Conservation (phyloP, 495 filamentous ascomycete genomes). For the Aspergillus sparsus region DNA sequence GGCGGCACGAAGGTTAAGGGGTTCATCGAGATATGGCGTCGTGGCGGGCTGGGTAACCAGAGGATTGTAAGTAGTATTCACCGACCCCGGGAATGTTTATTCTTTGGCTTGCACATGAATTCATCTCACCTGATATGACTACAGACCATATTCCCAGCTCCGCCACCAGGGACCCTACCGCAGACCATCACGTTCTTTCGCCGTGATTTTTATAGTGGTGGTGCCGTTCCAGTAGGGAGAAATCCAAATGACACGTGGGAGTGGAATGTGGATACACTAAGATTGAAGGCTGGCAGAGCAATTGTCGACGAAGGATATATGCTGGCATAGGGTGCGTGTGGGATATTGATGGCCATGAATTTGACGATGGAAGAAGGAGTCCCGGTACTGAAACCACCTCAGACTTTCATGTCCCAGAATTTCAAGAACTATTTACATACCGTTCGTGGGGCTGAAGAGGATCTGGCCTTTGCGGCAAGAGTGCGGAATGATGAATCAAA, state of each 20-base stretch:
- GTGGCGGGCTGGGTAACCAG: background rate
- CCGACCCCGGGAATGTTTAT: background rate
- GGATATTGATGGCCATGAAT: background rate
- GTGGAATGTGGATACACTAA: background rate
- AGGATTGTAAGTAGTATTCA: background rate
- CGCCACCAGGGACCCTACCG: background rate
- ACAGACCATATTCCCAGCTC: slow-evolving; percentile 7
- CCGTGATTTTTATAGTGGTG: slow-evolving; percentile 3
- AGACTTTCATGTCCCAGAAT: slow-evolving; percentile 4
- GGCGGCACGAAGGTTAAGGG: background rate
- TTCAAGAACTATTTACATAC: slow-evolving; percentile 1
- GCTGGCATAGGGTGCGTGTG: background rate
- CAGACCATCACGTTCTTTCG: background rate
- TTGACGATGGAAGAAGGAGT: background rate
- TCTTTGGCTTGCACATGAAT: background rate
- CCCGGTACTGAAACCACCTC: background rate
- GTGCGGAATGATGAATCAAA: slow-evolving; percentile 2
- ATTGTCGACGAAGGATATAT: background rate
- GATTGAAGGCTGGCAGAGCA: background rate
- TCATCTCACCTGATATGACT: background rate
- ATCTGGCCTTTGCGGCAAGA: background rate
- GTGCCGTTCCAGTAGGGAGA: background rate
- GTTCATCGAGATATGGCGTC: background rate
- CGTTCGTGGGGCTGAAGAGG: slow-evolving; percentile 3
- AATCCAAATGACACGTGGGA: slow-evolving; percentile 6